These are phyloP conservation scores for Panicum virgatum DNA, from an alignment of 202 grass and related monocot species.

Conservation along the genomic window DNA sequence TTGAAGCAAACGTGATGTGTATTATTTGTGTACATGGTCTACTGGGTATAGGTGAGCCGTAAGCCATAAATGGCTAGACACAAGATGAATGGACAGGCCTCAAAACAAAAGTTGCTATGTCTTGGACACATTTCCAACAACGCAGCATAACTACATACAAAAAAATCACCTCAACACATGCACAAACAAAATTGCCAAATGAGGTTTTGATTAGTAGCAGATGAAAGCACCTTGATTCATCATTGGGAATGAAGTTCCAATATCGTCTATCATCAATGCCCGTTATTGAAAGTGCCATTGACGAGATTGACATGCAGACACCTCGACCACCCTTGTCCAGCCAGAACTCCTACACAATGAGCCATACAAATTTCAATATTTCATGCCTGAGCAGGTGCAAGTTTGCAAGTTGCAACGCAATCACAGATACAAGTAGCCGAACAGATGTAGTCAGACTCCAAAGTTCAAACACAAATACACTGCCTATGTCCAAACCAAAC, in stretches of 20 bases:
- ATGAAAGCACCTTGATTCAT: constrained; percentile 79
- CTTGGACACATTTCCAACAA: not conserved
- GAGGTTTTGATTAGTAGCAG: not conserved
- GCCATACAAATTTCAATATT: constrained; percentile 32
- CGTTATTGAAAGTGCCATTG: constrained; percentile 78
- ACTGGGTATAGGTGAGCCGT: not conserved
- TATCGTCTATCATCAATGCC: constrained; percentile 98
- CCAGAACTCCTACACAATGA: constrained; percentile 76
- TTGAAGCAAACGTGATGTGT: not conserved
- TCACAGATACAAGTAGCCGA: not conserved
- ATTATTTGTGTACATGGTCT: not conserved
- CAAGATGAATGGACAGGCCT: not conserved
- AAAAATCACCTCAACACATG: not conserved
- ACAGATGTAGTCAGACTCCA: not conserved
- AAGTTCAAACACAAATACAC: not conserved
- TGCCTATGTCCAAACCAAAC: not conserved
- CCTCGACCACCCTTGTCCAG: constrained; percentile 77
- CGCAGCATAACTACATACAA: not conserved
- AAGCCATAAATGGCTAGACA: not conserved
- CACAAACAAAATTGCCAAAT: not conserved
- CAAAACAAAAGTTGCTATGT: not conserved
- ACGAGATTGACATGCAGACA: constrained; percentile 78
- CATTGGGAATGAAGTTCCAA: constrained; percentile 84
- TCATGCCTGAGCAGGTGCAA: not conserved
- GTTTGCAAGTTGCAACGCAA: not conserved